A percentile compares a stretch with the other conserved stretches of the same genome.
phyloP scores from a whole-genome alignment of 257 asterid genomes.

The Penstemon barbatus region DNA sequence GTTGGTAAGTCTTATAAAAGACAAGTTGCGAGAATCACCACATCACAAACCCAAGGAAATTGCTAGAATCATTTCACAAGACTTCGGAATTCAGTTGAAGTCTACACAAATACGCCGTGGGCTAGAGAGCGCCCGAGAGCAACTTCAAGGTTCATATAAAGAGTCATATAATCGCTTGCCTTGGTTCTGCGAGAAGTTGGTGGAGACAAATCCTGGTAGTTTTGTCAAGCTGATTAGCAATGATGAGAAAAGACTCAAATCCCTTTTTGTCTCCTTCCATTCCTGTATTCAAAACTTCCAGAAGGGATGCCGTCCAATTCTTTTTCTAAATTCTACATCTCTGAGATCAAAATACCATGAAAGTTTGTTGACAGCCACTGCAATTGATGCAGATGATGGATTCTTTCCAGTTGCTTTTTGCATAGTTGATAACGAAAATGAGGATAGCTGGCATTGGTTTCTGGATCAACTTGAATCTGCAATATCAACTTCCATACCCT shows the following conservation, averaged over 20 bases:
- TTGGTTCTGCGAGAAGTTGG: conserved; percentile 59
- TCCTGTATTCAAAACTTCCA: conserved; percentile 63
- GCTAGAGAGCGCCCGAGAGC: conserved; percentile 77
- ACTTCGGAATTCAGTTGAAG: conserved; percentile 70
- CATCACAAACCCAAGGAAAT: conserved; percentile 78
- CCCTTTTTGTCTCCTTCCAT: conserved; percentile 61
- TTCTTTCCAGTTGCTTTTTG: conserved; percentile 82
- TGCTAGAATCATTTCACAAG: conserved; percentile 71
- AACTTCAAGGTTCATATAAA: conserved; percentile 78
- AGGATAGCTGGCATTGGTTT: conserved; percentile 79
- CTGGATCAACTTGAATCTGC: conserved; percentile 72
- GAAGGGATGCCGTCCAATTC: conserved; percentile 75
- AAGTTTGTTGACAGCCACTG: conserved; percentile 67
- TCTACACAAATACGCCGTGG: conserved; percentile 77
- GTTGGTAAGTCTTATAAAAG: conserved; percentile 78
- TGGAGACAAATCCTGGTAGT: conserved; percentile 76
- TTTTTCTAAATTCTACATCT: conserved; percentile 76
- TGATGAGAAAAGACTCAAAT: conserved; percentile 60
- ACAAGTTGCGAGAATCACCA: conserved; percentile 72
- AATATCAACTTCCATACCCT: conserved; percentile 46
- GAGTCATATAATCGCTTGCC: conserved; percentile 76
- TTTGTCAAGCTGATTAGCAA: conserved; percentile 49
- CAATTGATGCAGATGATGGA: conserved; percentile 82
- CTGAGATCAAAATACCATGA: conserved; percentile 71
- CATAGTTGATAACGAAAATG: conserved; percentile 68